Evolutionary conservation across 768 basidiomycete genomes (phyloP), one percentile per base, ranked within the genome.

Genomic region (Astraeus odoratus): DNA sequence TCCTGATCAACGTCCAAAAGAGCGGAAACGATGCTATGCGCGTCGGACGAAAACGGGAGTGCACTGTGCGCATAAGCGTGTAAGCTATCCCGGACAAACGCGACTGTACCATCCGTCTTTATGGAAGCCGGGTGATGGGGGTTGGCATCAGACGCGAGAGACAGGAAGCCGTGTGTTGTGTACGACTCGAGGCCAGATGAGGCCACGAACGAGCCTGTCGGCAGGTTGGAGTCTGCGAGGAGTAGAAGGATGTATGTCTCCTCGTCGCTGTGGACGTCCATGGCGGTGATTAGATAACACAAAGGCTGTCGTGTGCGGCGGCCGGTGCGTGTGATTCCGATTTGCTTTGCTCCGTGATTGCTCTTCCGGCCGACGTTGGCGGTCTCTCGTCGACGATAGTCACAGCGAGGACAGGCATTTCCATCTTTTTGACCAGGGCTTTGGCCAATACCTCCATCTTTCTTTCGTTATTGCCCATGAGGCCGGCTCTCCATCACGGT

Each of bases 201-300:
- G 1, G 94, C 89, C 47, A 97, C 89, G 63, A 99, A 99, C 1
- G 95, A 86, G 27, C 96, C 96, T 0, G 95, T 98, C 2, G 96
- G 96, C 3, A 99, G 80, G 64, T 95, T 97, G 50, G 89, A 87
- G 68, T 95, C 92, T 0, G 88, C 76, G 34, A 95, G 76, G 27
- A 94, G 73, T 30, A 93, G 76, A 15, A 91, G 71, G 24, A 91
- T 66, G 61, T 86, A 88, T 0, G 76, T 69, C 57, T 86, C 82
- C 59, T 64, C 63, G 12, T 4, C n/a, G 12, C n/a, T n/a, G 4
- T 12, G 4, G 4, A 29, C 27, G 27, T 10, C 10, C 30, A 31
- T 31, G 30, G n/a, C 12, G 30, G 30, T n/a, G n/a, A n/a, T n/a
- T 5, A n/a, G 4, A 3, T n/a, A n/a, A 13, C 30, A n/a, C n/a